Percentiles rank a stretch among this genome's conserved stretches.
Conservation (phyloP, 768 basidiomycete species). For the Phlebiopsis flavidoalba region DNA sequence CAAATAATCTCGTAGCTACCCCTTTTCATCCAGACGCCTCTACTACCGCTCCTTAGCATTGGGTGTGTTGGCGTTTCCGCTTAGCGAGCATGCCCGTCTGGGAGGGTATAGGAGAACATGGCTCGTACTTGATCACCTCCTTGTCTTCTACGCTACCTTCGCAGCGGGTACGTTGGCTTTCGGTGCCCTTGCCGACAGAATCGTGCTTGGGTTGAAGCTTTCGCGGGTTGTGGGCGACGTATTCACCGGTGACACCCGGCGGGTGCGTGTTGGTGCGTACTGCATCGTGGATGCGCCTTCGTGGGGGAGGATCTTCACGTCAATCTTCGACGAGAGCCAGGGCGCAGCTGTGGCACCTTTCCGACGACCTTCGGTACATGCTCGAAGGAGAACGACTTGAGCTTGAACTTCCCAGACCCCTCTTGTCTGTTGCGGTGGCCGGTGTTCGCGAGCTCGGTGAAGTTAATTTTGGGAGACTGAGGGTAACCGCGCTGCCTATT, state of each 20-base stretch:
- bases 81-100: background rate
- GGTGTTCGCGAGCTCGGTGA: slow-evolving; percentile 19
- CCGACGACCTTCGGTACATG: slow-evolving; percentile 44
- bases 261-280: slow-evolving; percentile 39
- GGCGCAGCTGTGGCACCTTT: slow-evolving; percentile 29
- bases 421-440: background rate
- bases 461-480: slow-evolving; percentile 25
- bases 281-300: slow-evolving; percentile 25
- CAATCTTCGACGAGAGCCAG: slow-evolving; percentile 32
- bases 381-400: slow-evolving; percentile 24
- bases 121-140: background rate
- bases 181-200: background rate
- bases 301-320: slow-evolving; percentile 26
- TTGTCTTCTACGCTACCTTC: background rate
- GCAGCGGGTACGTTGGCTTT: background rate
- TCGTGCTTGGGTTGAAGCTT: background rate
- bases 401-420: slow-evolving; percentile 26
- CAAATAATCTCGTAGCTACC: slow-evolving; percentile 14
- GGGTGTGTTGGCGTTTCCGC: background rate
- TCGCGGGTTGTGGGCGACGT: slow-evolving; percentile 26
- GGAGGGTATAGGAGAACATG: background rate
- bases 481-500: no score
- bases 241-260: slow-evolving; percentile 43
- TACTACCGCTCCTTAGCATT: background rate
- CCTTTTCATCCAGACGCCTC: background rate